Evolutionary conservation across 495 filamentous ascomycete species (phyloP).

Genomic region (Podospora pseudocomata): DNA sequence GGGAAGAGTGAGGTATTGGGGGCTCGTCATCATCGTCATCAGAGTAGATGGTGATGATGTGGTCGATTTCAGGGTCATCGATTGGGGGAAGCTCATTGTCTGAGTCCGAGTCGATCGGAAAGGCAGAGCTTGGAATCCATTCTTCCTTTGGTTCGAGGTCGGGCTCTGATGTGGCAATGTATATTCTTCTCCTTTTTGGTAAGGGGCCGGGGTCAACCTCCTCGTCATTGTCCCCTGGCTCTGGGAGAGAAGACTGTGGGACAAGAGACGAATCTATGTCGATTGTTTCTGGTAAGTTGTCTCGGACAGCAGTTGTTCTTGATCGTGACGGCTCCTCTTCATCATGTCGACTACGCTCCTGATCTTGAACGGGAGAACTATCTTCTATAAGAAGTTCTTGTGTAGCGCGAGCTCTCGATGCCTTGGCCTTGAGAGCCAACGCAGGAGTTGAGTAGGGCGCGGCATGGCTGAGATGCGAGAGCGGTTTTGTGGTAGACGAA

Average conservation of each 20-base stretch:
- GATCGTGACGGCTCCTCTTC: neutral
- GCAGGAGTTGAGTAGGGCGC: constrained; percentile 24
- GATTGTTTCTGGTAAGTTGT: constrained; percentile 31
- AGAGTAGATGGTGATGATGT: neutral
- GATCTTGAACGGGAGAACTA: constrained; percentile 13
- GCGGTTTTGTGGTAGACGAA: constrained; percentile 27
- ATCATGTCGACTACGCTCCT: neutral
- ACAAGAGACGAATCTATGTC: constrained; percentile 32
- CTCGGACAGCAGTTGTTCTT: constrained; percentile 3
- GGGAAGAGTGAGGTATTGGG: neutral
- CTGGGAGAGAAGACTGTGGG: constrained; percentile 19
- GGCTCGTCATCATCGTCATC: neutral
- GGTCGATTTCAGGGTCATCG: constrained; percentile 1
- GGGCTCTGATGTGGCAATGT: constrained; percentile 19
- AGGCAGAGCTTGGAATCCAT: constrained; percentile 6
- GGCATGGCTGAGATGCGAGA: neutral
- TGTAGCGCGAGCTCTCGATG: constrained; percentile 20
- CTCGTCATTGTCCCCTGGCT: constrained; percentile 9
- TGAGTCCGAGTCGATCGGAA: neutral
- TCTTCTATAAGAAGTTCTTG: constrained; percentile 33
- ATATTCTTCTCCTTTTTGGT: constrained; percentile 31
- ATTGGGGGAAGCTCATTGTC: constrained; percentile 5
- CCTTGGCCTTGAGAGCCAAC: constrained; percentile 21
- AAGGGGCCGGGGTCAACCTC: constrained; percentile 15
- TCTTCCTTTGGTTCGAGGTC: constrained; percentile 15